Evolutionary conservation across 371 early-diverging fungal species (phyloP), one percentile per base, ranked within the genome.

Genomic region (Rhizopus delemar): DNA sequence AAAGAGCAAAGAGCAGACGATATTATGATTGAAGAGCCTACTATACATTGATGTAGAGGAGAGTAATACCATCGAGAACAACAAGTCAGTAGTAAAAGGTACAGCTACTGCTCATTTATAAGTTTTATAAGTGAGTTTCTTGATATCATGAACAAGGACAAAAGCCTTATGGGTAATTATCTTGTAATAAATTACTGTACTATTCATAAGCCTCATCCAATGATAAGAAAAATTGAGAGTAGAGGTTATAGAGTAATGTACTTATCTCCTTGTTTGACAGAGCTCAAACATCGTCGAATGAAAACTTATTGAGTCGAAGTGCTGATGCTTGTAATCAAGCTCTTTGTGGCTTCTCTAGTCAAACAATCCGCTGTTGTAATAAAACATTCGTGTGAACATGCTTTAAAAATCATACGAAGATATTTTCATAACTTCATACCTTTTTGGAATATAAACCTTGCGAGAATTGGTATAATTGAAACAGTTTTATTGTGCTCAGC

Each of bases 81-180:
- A 58, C 58, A 58, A 49, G 43, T 38, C 43, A 32, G 43, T 5
- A 51, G 13, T 51, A 51, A 43, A 59, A 35, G 43, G 58, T 51
- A 58, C 58, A 41, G 51, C 58, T 51, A 58, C 58, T 49, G 51
- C 58, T 22, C 58, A 51, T 58, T 58, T 43, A 33, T 58, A 15
- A 58, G 51, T 32, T 58, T 51, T 34, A 58, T 59, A 43, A 58
- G 51, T 43, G 51, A 51, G 43, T 41, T 50, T 49, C 58, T 58
- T 29, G 51, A 59, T 59, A 59, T 50, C 34, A 58, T 58, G 43
- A 43, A 51, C 34, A 51, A 33, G 51, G 51, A 58, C 33, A 34
- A 59, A 28, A 51, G 52, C 45, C 28, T 16, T 51, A 59, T 34
- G 16, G 45, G 46, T 22, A 43, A n/a, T 52, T 60, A 60, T 53